These are phyloP conservation scores for Xylaria sp. DNA, from an alignment of 2,329 filamentous ascomycete species.

Conservation along the genomic window DNA sequence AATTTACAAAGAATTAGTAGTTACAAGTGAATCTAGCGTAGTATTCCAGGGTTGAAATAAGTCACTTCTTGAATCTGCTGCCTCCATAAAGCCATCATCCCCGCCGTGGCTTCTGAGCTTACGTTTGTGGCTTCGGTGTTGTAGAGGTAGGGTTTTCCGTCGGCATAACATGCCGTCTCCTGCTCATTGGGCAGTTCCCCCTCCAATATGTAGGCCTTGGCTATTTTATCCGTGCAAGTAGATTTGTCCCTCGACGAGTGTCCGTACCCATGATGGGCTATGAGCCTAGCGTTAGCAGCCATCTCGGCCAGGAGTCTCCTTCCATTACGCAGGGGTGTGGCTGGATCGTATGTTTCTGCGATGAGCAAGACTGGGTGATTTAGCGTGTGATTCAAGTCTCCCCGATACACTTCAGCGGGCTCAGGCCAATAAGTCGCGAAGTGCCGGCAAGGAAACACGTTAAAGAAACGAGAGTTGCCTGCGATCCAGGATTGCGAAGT, in stretches of 20 bases:
- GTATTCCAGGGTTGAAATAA: constrained; percentile 34
- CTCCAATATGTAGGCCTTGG: constrained; percentile 55
- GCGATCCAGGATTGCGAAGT: constrained; percentile 58
- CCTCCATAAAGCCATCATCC: constrained; percentile 43
- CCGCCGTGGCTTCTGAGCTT: background rate
- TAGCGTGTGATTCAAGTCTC: constrained; percentile 58
- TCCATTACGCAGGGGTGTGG: constrained; percentile 62
- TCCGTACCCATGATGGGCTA: constrained; percentile 63
- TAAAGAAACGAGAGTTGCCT: constrained; percentile 60
- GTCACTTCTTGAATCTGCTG: constrained; percentile 44
- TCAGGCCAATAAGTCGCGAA: constrained; percentile 59
- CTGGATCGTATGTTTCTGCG: constrained; percentile 62
- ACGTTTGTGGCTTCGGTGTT: constrained; percentile 43
- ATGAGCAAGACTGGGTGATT: constrained; percentile 59
- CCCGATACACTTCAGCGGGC: constrained; percentile 60
- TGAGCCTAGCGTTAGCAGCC: constrained; percentile 60
- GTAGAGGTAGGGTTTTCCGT: constrained; percentile 62
- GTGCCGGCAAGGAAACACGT: constrained; percentile 60
- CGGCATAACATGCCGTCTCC: constrained; percentile 60
- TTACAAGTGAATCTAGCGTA: background rate
- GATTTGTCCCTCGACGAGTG: constrained; percentile 60
- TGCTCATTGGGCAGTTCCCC: constrained; percentile 55
- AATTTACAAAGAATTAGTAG: background rate
- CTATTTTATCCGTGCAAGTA: constrained; percentile 58
- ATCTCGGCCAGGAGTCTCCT: constrained; percentile 58